A percentile compares a stretch with the other conserved stretches of the same genome.
These are phyloP conservation scores for Termitomyces sp. DNA, from an alignment of 768 basidiomycete genomes.

Conservation along the genomic window DNA sequence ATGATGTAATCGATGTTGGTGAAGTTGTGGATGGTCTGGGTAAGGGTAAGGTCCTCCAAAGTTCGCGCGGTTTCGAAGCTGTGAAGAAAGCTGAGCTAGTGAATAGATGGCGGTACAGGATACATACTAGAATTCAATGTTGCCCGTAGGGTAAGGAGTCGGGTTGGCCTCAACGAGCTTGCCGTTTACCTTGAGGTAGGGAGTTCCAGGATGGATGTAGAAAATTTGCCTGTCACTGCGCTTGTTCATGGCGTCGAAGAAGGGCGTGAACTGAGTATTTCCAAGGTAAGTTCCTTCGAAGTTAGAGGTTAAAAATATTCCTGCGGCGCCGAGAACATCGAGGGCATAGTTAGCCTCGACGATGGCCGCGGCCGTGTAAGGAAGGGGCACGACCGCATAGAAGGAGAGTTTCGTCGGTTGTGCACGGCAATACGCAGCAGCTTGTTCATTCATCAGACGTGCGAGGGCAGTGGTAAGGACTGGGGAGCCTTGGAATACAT, in stretches of 20 bases:
- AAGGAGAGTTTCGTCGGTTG: constrained; percentile 25
- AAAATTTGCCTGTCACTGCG: constrained; percentile 22
- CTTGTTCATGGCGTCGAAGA: constrained; percentile 27
- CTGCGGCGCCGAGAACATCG: constrained; percentile 26
- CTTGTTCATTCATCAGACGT: constrained; percentile 30
- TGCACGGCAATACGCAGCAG: constrained; percentile 25
- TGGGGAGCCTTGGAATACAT: constrained; percentile 24
- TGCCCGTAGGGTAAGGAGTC: constrained; percentile 25
- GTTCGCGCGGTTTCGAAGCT: constrained; percentile 28
- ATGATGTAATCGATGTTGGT: constrained; percentile 30
- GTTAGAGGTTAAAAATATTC: constrained; percentile 27
- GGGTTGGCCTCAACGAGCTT: constrained; percentile 27
- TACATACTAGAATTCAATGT: constrained; percentile 30
- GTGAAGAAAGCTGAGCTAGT: not conserved
- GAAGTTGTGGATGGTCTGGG: constrained; percentile 25
- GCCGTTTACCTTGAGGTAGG: constrained; percentile 21
- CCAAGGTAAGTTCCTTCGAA: constrained; percentile 31
- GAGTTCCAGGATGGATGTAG: constrained; percentile 27
- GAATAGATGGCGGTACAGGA: not conserved
- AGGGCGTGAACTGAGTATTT: constrained; percentile 20
- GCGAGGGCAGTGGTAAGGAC: constrained; percentile 26
- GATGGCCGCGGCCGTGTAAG: constrained; percentile 27
- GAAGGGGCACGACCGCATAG: constrained; percentile 29
- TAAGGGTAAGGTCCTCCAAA: constrained; percentile 25
- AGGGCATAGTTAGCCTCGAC: constrained; percentile 27